phyloP scores from a whole-genome alignment of 2,329 filamentous ascomycete species.

The Colletotrichum trifolii region DNA sequence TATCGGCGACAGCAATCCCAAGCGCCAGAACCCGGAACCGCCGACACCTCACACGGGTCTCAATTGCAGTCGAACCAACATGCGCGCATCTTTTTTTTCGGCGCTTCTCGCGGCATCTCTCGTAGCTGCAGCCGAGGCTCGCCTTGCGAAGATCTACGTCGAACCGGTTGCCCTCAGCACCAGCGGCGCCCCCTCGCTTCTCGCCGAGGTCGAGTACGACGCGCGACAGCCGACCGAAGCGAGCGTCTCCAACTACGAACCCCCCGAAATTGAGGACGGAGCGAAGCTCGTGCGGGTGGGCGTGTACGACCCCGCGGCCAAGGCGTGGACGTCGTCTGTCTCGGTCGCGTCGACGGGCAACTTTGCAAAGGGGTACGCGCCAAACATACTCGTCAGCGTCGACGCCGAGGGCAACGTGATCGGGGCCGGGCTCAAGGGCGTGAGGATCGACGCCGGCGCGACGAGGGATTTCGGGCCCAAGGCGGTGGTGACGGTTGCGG shows the following conservation, averaged over 20 bases:
- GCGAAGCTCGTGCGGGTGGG: slow-evolving; percentile 67
- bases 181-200: slow-evolving; percentile 50
- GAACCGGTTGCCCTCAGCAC: slow-evolving; percentile 57
- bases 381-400: slow-evolving; percentile 65
- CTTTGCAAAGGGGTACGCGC: slow-evolving; percentile 71
- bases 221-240: slow-evolving; percentile 54
- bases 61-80: slow-evolving; percentile 40
- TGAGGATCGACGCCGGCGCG: slow-evolving; percentile 70
- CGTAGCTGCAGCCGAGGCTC: slow-evolving; percentile 52
- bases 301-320: slow-evolving; percentile 60
- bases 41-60: slow-evolving; percentile 1
- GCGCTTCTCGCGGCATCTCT: slow-evolving; percentile 56
- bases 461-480: slow-evolving; percentile 74
- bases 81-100: slow-evolving; percentile 56
- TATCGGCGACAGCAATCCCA: neutral
- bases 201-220: slow-evolving; percentile 69
- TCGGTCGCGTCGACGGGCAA: slow-evolving; percentile 66
- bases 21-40: slow-evolving; percentile 6
- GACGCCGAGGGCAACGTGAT: slow-evolving; percentile 57
- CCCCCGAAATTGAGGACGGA: slow-evolving; percentile 60
- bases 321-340: slow-evolving; percentile 64
- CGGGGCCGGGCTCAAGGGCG: slow-evolving; percentile 65
- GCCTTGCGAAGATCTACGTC: slow-evolving; percentile 64
- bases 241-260: slow-evolving; percentile 65
- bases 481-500: slow-evolving; percentile 61